These are phyloP conservation scores for Aureobasidium namibiae DNA, from an alignment of 2,329 filamentous ascomycete species.

Conservation along the genomic window DNA sequence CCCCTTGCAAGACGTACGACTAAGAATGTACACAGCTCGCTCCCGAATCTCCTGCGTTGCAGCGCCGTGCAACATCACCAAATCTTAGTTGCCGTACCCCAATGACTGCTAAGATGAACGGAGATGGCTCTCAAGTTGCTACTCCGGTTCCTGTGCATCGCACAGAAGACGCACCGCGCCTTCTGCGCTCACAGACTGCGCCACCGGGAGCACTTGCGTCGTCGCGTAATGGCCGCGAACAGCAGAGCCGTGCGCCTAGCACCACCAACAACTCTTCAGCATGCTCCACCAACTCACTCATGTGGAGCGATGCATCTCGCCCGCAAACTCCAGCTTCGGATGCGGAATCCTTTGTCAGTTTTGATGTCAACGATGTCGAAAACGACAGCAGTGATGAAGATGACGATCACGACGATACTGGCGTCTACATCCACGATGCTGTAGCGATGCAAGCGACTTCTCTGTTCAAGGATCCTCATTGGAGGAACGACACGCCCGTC, in stretches of 20 bases:
- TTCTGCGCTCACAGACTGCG: slow-evolving; percentile 22
- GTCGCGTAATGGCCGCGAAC: slow-evolving; percentile 15
- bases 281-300: slow-evolving; percentile 16
- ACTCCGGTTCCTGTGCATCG: slow-evolving; percentile 15
- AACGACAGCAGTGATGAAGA: not conserved
- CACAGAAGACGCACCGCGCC: slow-evolving; percentile 14
- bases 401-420: not conserved
- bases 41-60: slow-evolving; percentile 3
- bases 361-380: slow-evolving; percentile 11
- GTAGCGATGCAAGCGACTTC: slow-evolving; percentile 2
- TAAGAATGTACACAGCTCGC: slow-evolving; percentile 1
- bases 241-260: slow-evolving; percentile 3
- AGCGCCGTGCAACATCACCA: slow-evolving; percentile 9
- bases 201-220: slow-evolving; percentile 18
- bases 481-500: not conserved
- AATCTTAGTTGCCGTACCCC: slow-evolving; percentile 1
- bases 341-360: slow-evolving; percentile 13
- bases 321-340: slow-evolving; percentile 21
- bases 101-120: not conserved
- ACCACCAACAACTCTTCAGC: slow-evolving; percentile 13
- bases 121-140: not conserved
- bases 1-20: not conserved
- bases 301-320: slow-evolving; percentile 22
- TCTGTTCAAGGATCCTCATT: not conserved
- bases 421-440: not conserved